Base-by-base conservation (phyloP, 108 stramenopile species). In the Stephanodiscus minutulus region DNA sequence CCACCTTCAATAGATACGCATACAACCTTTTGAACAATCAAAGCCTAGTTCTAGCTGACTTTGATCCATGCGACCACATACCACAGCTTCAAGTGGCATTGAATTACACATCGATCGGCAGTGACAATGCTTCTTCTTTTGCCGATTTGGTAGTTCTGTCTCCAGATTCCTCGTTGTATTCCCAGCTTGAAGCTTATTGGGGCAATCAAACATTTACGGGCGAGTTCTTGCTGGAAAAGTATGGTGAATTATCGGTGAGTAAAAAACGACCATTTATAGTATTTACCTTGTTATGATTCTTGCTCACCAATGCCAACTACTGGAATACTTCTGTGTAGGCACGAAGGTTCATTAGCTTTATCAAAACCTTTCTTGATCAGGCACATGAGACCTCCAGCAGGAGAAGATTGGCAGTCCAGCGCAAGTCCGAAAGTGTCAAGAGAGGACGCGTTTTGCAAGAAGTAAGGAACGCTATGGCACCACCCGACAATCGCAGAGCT, bases 41-140 rank as follows among this genome's bases (percentile, higher is more conserved):
- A 18, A 17, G 10, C 21, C 28, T 55, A 31, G 24, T 25, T 28
- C 8, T 3, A 29, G 63, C 46, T 12, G 50, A 64, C 0, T 73
- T 73, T 21, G 17, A 61, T 24, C 61, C 72, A 17, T 73, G 72
- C 33, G 72, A 73, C 22, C 64, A 73, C 63, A 48, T 73, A 5
- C 37, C 55, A 43, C 48, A 73, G 31, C 63, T 73, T 55, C 72
- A 73, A 41, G 49, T 53, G 37, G 72, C 21, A 50, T 53, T 73
- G 31, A 50, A 62, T 29, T 57, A 52, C 17, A 46, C 68, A 47
- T 27, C 46, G 1, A 50, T 39, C 44, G 15, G 22, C 48, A 64
- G 29, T 27, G 63, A 73, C 1, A 21, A 17, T 9, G 63, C 29
- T 52, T 36, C 63, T 13, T 55, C 17, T 4, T 55, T 55, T 41